Evolutionary conservation across 1,284 basidiomycete species (phyloP).

Genomic region (Wallemia ichthyophaga): DNA sequence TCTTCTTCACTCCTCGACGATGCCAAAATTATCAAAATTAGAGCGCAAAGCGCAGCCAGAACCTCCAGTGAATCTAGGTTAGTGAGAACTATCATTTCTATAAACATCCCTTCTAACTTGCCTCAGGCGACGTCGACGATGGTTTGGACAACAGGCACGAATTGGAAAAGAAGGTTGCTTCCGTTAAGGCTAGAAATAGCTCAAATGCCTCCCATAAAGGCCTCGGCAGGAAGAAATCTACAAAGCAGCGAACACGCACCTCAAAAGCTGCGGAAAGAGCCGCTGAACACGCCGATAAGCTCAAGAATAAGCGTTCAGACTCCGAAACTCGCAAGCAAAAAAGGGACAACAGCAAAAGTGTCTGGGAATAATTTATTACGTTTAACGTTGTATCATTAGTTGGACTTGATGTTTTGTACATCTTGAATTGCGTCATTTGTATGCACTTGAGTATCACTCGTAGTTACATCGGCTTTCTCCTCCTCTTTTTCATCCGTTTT

Average conservation of each 20-base stretch:
- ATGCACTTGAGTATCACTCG: not conserved
- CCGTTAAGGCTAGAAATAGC: not conserved
- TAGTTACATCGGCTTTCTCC: not conserved
- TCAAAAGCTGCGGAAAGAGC: not conserved
- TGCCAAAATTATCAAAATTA: constrained; percentile 1
- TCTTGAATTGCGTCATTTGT: no score
- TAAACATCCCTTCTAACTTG: not conserved
- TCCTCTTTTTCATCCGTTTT: not conserved
- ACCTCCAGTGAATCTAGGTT: not conserved
- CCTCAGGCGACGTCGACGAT: not conserved
- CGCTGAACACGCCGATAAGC: not conserved
- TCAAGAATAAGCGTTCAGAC: not conserved
- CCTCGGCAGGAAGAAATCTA: not conserved
- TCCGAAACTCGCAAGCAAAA: not conserved
- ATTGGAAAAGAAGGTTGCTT: not conserved
- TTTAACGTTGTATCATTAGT: not conserved
- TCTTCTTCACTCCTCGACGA: not conserved
- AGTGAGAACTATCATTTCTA: not conserved
- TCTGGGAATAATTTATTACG: not conserved
- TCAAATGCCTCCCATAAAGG: not conserved
- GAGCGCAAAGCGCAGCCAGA: not conserved
- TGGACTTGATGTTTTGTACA: not conserved
- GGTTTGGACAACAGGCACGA: not conserved
- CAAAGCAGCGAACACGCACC: not conserved
- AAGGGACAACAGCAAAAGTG: not conserved